Evolutionary conservation across 371 early-diverging fungal genomes (phyloP).

Genomic region (Syncephalastrum monosporum): DNA sequence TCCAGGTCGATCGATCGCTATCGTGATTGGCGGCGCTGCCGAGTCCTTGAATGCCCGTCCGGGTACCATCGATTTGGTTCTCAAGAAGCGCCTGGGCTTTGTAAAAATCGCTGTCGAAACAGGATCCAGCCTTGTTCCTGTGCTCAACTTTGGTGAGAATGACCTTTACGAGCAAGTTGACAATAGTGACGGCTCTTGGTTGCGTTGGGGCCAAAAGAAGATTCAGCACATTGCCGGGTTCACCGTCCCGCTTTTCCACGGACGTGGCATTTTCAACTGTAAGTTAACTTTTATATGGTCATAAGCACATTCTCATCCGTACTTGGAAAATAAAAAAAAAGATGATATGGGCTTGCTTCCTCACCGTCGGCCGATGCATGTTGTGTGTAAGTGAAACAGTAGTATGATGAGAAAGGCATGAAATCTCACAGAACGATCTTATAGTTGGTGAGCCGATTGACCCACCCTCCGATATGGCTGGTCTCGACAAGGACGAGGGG

Average conservation of each 20-base stretch:
- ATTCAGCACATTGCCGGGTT: conserved; percentile 58
- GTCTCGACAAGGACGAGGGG: conserved; percentile 42
- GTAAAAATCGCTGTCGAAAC: conserved; percentile 72
- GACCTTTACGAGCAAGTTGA: conserved; percentile 66
- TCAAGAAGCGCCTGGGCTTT: conserved; percentile 74
- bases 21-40: conserved; percentile 75
- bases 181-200: conserved; percentile 43
- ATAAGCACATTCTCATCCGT: background rate
- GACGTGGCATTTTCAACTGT: conserved; percentile 66
- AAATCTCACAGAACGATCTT: background rate
- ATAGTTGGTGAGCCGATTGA: conserved; percentile 67
- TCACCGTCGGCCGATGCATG: conserved; percentile 37
- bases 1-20: conserved; percentile 67
- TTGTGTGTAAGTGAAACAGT: conserved; percentile 33
- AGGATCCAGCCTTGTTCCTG: conserved; percentile 68
- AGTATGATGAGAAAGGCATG: background rate
- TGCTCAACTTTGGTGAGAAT: conserved; percentile 76
- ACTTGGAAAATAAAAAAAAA: conserved; percentile 7
- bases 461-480: conserved; percentile 36
- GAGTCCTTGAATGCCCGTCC: conserved; percentile 66
- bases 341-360: conserved; percentile 56
- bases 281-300: conserved; percentile 33
- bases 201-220: conserved; percentile 51
- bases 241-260: conserved; percentile 67
- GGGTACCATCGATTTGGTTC: conserved; percentile 58